Conservation (phyloP, 257 asterid genomes). For the Nicotiana noctiflora region DNA sequence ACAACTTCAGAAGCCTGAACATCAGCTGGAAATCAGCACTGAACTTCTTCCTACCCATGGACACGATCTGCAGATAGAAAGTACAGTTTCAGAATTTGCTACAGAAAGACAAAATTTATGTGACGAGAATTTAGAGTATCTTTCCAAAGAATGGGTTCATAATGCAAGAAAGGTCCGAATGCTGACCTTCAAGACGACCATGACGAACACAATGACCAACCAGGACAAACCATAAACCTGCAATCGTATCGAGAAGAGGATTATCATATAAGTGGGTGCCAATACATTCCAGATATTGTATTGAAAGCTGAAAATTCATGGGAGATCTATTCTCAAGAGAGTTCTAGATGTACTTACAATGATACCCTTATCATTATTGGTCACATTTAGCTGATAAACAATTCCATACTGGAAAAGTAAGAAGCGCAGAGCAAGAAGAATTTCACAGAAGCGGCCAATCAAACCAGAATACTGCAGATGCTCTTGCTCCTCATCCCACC, state of each 20-base stretch:
- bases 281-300: background rate
- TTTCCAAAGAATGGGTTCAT: background rate
- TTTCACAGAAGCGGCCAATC: slow-evolving; percentile 62
- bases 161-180: background rate
- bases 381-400: slow-evolving; percentile 72
- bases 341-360: slow-evolving; percentile 33
- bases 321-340: background rate
- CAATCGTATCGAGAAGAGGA: slow-evolving; percentile 11
- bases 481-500: slow-evolving; percentile 98
- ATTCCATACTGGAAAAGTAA: slow-evolving; percentile 81
- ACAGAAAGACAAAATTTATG: background rate
- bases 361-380: slow-evolving; percentile 51
- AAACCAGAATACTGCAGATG: slow-evolving; percentile 71
- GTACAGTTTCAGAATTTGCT: slow-evolving; percentile 7
- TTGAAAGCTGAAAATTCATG: background rate
- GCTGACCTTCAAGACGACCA: slow-evolving; percentile 66
- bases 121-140: background rate
- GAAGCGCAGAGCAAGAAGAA: slow-evolving; percentile 69
- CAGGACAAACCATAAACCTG: slow-evolving; percentile 91
- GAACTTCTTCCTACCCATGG: slow-evolving; percentile 84
- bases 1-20: slow-evolving; percentile 79
- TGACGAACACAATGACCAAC: slow-evolving; percentile 73
- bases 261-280: background rate
- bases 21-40: slow-evolving; percentile 90
- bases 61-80: slow-evolving; percentile 50